Base-by-base conservation (phyloP, 129 eudicot species). In the Oenanthe sinensis region DNA sequence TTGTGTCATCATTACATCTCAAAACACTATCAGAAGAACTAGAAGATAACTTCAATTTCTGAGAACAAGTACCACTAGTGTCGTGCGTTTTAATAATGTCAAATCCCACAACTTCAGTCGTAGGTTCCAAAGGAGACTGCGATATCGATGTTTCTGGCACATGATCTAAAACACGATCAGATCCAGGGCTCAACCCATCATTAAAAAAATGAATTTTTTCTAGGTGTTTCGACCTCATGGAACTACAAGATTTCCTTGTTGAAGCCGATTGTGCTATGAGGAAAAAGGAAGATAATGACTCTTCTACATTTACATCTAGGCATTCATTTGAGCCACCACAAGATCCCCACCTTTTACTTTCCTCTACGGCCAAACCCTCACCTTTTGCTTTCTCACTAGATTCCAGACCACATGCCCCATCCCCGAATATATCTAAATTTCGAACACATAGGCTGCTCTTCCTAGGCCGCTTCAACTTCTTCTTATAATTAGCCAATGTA, bases 391-490 rank as follows among this genome's bases (percentile, higher is more conserved):
- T 5, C 72, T 20, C 72, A 30, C 20, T 30, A 28, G 83, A 82
- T 71, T 37, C 50, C 65, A 80, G 76, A 37, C 84, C 49, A 4
- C 71, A 42, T 22, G 85, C 36, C 36, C 36, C 36, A 33, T 33
- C 36, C 36, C 36, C 36, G 36, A 33, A 33, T 33, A 33, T 33
- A 33, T 33, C 36, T 33, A 33, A 33, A 33, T 33, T 33, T 33
- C 36, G 36, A 33, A 33, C 36, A 1, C 1, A 33, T 33, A 33
- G 36, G 36, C 36, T 33, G 36, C 36, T 87, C 84, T 90, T 91
- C 80, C 86, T 96, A 8, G 99, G 97, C 28, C 84, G 95, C 90
- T 86, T 92, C 86, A 96, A 84, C 78, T 90, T 96, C 91, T 89
- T 96, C 88, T 88, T 87, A 77, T 92, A 92, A 69, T 78, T 80